These are phyloP conservation scores for Phytopythium ostracodes DNA, from an alignment of 352 stramenopile genomes.

Conservation along the genomic window DNA sequence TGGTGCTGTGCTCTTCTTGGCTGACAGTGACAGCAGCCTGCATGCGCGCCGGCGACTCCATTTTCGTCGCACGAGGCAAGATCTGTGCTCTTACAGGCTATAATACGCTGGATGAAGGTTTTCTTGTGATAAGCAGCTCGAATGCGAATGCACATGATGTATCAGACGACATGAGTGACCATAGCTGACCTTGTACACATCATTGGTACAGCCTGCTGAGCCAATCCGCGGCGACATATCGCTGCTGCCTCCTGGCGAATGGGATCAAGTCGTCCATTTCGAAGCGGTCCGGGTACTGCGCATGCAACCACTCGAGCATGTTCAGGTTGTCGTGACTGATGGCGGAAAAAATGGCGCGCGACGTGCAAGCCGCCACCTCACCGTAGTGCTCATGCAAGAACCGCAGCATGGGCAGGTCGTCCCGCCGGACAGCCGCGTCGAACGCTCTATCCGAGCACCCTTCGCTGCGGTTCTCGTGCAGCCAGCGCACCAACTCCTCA, in stretches of 20 bases:
- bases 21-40: too few species aligned
- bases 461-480: slow-evolving; percentile 11
- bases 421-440: slow-evolving; percentile 11
- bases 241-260: background rate
- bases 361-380: slow-evolving; percentile 14
- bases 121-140: background rate
- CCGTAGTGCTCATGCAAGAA: slow-evolving; percentile 24
- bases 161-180: background rate
- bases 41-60: too few species aligned
- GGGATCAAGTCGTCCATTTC: slow-evolving; percentile 5
- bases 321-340: slow-evolving; percentile 9
- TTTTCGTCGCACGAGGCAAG: background rate
- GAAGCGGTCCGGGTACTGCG: slow-evolving; percentile 13
- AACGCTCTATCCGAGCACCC: slow-evolving; percentile 15
- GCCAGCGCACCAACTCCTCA: slow-evolving; percentile 12
- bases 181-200: background rate
- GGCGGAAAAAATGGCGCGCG: slow-evolving; percentile 17
- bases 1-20: background rate
- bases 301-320: slow-evolving; percentile 20
- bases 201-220: background rate
- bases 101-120: background rate
- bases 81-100: background rate
- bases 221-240: slow-evolving; percentile 4
- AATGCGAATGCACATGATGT: slow-evolving; percentile 3
- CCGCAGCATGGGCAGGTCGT: slow-evolving; percentile 22